Percentiles rank a stretch among this genome's conserved stretches.
These are phyloP conservation scores for Ceratocystis colombiana DNA, from an alignment of 2,329 filamentous ascomycete species.

Conservation along the genomic window DNA sequence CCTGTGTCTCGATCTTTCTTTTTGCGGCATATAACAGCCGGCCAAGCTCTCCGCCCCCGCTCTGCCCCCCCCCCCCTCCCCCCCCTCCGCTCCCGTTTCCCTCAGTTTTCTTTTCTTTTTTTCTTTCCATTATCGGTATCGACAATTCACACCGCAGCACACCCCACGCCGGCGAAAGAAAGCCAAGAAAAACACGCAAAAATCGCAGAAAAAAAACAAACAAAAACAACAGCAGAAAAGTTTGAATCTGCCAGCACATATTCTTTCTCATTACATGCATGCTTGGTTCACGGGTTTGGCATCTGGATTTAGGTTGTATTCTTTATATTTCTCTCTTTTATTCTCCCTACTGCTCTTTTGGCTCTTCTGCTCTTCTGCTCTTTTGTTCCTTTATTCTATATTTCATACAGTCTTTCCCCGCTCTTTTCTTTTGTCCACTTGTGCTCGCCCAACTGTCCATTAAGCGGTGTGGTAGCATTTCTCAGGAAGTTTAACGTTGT, in stretches of 20 bases:
- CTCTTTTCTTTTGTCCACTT: slow-evolving; percentile 11
- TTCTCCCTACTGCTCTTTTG: neutral
- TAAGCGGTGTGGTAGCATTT: neutral
- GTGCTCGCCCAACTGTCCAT: neutral
- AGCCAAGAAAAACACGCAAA: neutral
- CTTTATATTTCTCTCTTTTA: slow-evolving; percentile 5
- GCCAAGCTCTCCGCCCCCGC: neutral
- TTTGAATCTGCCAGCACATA: slow-evolving; percentile 3
- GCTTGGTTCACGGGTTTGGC: slow-evolving; percentile 11
- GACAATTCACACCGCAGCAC: neutral
- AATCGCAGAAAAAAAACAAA: neutral
- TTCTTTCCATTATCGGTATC: neutral
- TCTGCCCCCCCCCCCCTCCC: neutral
- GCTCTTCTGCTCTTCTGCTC: no score
- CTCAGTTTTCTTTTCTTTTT: neutral
- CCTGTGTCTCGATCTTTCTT: no score
- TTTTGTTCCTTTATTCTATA: neutral
- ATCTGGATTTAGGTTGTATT: slow-evolving; percentile 6
- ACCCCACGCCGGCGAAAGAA: neutral
- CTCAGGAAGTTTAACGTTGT: neutral
- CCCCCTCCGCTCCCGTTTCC: neutral
- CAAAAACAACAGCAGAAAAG: slow-evolving; percentile 8
- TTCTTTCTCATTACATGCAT: slow-evolving; percentile 10
- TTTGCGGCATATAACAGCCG: no score
- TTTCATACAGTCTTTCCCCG: neutral